Conservation (phyloP, 176 grass and related monocot genomes). For the Zea luxurians region DNA sequence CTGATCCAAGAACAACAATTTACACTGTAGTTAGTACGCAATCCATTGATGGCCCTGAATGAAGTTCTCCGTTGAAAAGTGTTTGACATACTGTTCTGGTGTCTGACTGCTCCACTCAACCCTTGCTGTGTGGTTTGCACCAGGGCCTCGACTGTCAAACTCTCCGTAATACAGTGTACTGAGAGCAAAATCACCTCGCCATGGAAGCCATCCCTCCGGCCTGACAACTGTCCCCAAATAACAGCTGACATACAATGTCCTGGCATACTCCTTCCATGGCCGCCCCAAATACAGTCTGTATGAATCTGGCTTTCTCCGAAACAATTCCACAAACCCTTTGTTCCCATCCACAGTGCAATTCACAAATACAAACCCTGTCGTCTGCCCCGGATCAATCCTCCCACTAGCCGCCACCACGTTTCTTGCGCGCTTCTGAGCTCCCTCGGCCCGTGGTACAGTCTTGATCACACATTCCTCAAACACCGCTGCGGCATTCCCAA, state of each 20-base stretch:
- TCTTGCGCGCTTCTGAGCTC: constrained; percentile 47
- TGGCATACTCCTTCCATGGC: constrained; percentile 87
- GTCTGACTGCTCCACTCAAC: constrained; percentile 70
- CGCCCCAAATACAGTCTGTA: constrained; percentile 75
- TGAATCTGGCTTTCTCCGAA: constrained; percentile 43
- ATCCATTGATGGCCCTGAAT: constrained; percentile 84
- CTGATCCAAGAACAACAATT: constrained; percentile 11
- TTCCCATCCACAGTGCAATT: constrained; percentile 61
- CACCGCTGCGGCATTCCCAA: constrained; percentile 69
- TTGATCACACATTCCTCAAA: constrained; percentile 71
- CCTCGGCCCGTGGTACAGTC: constrained; percentile 60
- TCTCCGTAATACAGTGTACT: constrained; percentile 74
- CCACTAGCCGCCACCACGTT: constrained; percentile 77
- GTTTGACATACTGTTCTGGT: constrained; percentile 41
- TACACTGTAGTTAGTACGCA: constrained; percentile 1
- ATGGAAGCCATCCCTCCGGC: constrained; percentile 80
- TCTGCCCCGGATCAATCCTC: constrained; percentile 73
- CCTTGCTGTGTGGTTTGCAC: constrained; percentile 60
- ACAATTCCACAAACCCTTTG: constrained; percentile 51
- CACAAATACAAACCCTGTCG: constrained; percentile 73
- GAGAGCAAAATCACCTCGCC: constrained; percentile 65
- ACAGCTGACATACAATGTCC: constrained; percentile 61
- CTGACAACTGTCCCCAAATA: constrained; percentile 62
- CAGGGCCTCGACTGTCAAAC: constrained; percentile 63
- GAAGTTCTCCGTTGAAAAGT: constrained; percentile 78